phyloP scores from a whole-genome alignment of 1,139 yeast genomes.

The Suhomyces taliae region DNA sequence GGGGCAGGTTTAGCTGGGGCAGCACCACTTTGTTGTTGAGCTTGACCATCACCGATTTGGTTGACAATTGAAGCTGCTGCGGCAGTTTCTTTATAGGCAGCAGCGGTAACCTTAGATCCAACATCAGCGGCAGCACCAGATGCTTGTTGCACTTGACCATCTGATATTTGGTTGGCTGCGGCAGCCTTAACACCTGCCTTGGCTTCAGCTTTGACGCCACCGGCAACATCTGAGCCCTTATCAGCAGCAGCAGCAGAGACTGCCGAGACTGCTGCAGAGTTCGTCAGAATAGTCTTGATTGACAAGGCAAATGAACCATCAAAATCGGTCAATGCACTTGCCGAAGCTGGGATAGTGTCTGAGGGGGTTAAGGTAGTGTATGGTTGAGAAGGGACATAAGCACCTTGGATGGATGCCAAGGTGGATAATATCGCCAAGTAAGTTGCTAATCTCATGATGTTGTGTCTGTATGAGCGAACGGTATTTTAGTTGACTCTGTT shows the following conservation, averaged over 20 bases:
- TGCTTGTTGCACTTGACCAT: conserved; percentile 21
- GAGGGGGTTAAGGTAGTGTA: conserved; percentile 33
- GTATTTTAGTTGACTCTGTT: conserved; percentile 1
- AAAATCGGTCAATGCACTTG: conserved; percentile 22
- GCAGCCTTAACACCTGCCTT: conserved; percentile 8
- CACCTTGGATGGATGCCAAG: conserved; percentile 18
- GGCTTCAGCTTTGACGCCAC: conserved; percentile 8
- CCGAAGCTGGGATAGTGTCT: conserved; percentile 19
- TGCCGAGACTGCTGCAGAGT: conserved; percentile 25
- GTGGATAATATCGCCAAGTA: conserved; percentile 12
- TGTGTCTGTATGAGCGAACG: conserved; percentile 5
- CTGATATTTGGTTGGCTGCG: conserved; percentile 23
- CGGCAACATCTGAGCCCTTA: conserved; percentile 24
- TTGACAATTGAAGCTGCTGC: conserved; percentile 13
- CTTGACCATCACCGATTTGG: conserved; percentile 43
- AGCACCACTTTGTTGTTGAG: conserved; percentile 38
- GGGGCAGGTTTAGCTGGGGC: conserved; percentile 30
- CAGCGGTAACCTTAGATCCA: not conserved
- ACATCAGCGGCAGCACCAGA: conserved; percentile 16
- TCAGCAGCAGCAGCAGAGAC: conserved; percentile 8
- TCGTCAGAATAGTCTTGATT: conserved; percentile 18
- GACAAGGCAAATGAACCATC: conserved; percentile 33
- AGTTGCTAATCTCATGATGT: conserved; percentile 8
- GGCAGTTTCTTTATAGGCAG: not conserved
- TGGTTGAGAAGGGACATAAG: conserved; percentile 23